Evolutionary conservation across 164 flowering plant species (phyloP), one percentile per base, ranked within the genome.

Genomic region (Aristolochia contorta): DNA sequence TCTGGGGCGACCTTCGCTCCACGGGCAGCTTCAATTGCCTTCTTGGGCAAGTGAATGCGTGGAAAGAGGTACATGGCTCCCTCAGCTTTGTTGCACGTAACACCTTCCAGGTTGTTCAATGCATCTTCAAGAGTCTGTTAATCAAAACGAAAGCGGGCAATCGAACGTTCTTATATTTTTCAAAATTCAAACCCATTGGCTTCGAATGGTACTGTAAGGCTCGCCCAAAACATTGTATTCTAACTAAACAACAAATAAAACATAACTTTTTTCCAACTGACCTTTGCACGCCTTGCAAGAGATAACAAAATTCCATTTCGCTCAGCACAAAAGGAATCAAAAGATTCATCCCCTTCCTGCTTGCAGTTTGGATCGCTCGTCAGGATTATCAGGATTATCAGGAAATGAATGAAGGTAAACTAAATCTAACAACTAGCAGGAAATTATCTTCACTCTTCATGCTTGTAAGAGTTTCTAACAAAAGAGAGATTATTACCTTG

Each of bases 41-140:
- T 94, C 41, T 73, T 65, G 9, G 99, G 89, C 49, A 91, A 79
- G 43, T 57, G 64, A 51, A 94, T 71, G 4, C 87, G 84, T 18
- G 99, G 99, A 54, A 94, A 94, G 57, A 94, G 87, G 70, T 94
- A 94, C 97, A 94, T 89, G 19, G 99, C 99, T 25, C 99, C 99
- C 74, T 94, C 99, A 43, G 97, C 85, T 76, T 71, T 87, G 77
- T 94, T 94, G 82, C 99, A 94, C 27, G 95, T 83, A 10, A 94
- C 76, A 54, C 97, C 97, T 75, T 94, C 96, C 60, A 94, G 74
- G 30, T 72, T 79, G 80, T 91, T 94, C 37, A 94, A 75, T 25
- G 90, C 99, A 57, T 78, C 95, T 79, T 89, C 97, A 32, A 94
- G 75, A 19, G 73, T 79, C 99, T 91, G 82, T 22, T 23, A 16